A percentile compares a stretch with the other conserved stretches of the same genome.
Evolutionary conservation across 441 rosid genomes (phyloP).

Genomic region (Corymbia calophylla): DNA sequence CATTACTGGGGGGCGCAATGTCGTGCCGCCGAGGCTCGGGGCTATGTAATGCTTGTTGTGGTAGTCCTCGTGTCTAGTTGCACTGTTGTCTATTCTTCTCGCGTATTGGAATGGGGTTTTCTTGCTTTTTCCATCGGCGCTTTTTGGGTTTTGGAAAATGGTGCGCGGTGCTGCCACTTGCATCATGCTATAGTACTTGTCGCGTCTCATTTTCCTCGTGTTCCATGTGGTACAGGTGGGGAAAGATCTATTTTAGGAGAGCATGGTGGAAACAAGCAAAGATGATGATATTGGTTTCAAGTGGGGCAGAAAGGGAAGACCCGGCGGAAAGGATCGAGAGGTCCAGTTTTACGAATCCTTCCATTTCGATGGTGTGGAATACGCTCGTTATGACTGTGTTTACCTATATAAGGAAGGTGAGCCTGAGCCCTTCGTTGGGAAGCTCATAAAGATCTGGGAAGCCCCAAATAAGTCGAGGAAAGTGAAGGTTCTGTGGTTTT

Average conservation of each 20-base stretch:
- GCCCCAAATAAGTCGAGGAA: slow-evolving; percentile 31
- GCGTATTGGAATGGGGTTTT: neutral
- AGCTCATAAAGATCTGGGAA: slow-evolving; percentile 75
- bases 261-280: slow-evolving; percentile 40
- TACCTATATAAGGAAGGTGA: slow-evolving; percentile 32
- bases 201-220: neutral
- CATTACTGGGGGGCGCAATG: neutral
- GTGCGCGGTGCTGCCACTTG: neutral
- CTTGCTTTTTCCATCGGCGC: neutral
- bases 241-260: slow-evolving; percentile 11
- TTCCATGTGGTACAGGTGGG: neutral
- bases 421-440: slow-evolving; percentile 65
- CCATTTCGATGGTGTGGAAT: slow-evolving; percentile 54
- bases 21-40: neutral
- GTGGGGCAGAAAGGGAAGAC: slow-evolving; percentile 66
- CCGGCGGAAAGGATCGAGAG: slow-evolving; percentile 60
- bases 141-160: neutral
- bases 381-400: slow-evolving; percentile 61
- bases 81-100: neutral
- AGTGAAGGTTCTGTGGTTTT: slow-evolving; percentile 77
- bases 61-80: neutral
- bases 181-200: neutral
- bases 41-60: neutral
- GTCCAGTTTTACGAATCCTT: slow-evolving; percentile 73
- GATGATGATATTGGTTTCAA: slow-evolving; percentile 41